Base-by-base conservation (phyloP, 257 asterid species). In the Thymus mandschuricus region DNA sequence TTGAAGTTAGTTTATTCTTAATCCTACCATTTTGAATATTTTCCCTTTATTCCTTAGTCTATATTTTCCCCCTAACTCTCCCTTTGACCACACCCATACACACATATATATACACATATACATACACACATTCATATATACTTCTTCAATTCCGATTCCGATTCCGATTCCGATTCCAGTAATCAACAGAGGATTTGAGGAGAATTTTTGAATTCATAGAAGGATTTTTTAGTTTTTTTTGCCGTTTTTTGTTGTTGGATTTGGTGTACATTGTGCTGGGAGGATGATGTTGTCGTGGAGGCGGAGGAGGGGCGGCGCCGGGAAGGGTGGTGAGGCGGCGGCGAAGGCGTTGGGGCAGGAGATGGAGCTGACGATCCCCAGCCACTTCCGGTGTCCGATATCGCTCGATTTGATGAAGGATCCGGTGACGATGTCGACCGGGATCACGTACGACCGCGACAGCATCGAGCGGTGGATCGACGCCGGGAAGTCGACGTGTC, bases 381-480 rank as follows among this genome's bases (percentile, higher is more conserved):
- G 64, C 8, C 84, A 84, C 74, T 88, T 86, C 35, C 75, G 73
- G 10, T 88, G 96, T 65, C 92, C 92, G 2, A 86, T 88, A 6
- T 86, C 90, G 4, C 90, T 86, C 0, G 90, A 86, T 50, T 59
- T 88, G 60, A 88, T 88, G 96, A 85, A 81, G 46, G 96, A 88
- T 73, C 92, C 92, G 38, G 90, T 88, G 46, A 77, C 90, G 31
- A 71, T 88, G 43, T 85, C 83, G 4, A 86, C 92, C 6, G 92
- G 96, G 44, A 85, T 84, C 41, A 84, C 96, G 9, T 88, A 86
- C 28, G 96, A 88, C 48, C 82, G 96, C 3, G 89, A 84, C 13
- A 84, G 87, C 81, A 88, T 88, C 59, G 90, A 88, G 69, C 84
- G 66, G 66, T 88, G 96, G 96, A 68, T 83, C 31, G 96, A 85